Conservation (phyloP, 805 yeast species). For the Ascoidea rubescens region DNA sequence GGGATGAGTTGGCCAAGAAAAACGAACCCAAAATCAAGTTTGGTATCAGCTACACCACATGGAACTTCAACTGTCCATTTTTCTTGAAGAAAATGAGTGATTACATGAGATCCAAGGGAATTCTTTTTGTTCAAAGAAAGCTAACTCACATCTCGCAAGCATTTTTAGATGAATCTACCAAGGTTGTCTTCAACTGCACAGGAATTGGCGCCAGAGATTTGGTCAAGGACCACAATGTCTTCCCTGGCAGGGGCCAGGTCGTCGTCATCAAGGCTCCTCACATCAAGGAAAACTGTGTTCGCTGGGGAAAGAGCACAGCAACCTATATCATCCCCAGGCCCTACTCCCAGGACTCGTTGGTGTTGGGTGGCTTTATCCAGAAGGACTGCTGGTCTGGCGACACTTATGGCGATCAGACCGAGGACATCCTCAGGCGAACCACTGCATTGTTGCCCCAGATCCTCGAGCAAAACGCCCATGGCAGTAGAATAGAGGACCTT, state of each 20-base stretch:
- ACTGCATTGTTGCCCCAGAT: constrained; percentile 37
- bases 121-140: constrained; percentile 31
- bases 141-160: constrained; percentile 47
- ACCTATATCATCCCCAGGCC: constrained; percentile 70
- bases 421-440: constrained; percentile 48
- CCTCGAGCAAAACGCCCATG: constrained; percentile 13
- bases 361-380: constrained; percentile 67
- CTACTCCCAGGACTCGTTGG: constrained; percentile 44
- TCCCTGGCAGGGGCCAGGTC: constrained; percentile 74
- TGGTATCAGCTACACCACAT: constrained; percentile 42
- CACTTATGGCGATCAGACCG: constrained; percentile 41
- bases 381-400: constrained; percentile 48
- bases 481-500: constrained; percentile 17
- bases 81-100: constrained; percentile 34
- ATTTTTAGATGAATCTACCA: constrained; percentile 20
- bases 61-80: constrained; percentile 63
- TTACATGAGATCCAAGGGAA: constrained; percentile 34
- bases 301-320: constrained; percentile 48
- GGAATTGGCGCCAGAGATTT: constrained; percentile 56
- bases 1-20: constrained; percentile 17
- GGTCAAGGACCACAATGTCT: constrained; percentile 43
- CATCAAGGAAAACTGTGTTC: constrained; percentile 38
- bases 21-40: constrained; percentile 29
- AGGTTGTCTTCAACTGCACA: constrained; percentile 58
- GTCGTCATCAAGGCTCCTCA: constrained; percentile 62